Conservation (phyloP, 2,329 filamentous ascomycete genomes). For the Calonectria pseudoreteaudii region DNA sequence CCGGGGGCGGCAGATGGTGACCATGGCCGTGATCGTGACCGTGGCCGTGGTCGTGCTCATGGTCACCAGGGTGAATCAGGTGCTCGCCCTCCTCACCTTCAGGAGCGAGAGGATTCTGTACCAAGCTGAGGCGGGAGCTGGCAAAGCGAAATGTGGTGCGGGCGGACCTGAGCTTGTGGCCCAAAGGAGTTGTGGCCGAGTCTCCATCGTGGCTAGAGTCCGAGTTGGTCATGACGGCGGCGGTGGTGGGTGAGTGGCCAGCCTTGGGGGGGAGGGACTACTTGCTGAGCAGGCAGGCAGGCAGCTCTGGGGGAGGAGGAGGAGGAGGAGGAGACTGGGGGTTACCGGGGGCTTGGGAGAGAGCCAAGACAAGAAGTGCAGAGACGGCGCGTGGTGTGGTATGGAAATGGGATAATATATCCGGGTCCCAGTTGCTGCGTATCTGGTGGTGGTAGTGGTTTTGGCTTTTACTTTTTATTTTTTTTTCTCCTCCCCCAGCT, state of each 20-base stretch:
- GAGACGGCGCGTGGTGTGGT: background rate
- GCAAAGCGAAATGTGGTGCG: constrained; percentile 17
- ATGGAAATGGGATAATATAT: constrained; percentile 8
- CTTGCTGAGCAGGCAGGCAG: no score
- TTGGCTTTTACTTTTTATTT: background rate
- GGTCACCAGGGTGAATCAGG: background rate
- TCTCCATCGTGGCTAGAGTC: background rate
- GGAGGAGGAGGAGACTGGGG: no score
- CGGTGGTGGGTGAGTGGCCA: background rate
- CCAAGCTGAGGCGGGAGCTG: constrained; percentile 4
- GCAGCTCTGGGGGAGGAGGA: no score
- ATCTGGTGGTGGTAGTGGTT: background rate
- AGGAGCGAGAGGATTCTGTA: constrained; percentile 3
- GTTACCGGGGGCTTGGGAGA: background rate
- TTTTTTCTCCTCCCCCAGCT: background rate
- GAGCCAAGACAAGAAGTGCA: background rate
- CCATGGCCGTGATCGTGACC: background rate
- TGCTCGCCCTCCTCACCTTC: constrained; percentile 7
- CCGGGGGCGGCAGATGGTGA: background rate
- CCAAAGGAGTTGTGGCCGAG: background rate
- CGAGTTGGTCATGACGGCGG: background rate
- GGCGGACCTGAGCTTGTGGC: constrained; percentile 12
- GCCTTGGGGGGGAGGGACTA: background rate
- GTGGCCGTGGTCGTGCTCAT: background rate
- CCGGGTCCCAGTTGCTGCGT: background rate